Conservation (phyloP, 768 basidiomycete species). For the Mycena kentingensis region DNA sequence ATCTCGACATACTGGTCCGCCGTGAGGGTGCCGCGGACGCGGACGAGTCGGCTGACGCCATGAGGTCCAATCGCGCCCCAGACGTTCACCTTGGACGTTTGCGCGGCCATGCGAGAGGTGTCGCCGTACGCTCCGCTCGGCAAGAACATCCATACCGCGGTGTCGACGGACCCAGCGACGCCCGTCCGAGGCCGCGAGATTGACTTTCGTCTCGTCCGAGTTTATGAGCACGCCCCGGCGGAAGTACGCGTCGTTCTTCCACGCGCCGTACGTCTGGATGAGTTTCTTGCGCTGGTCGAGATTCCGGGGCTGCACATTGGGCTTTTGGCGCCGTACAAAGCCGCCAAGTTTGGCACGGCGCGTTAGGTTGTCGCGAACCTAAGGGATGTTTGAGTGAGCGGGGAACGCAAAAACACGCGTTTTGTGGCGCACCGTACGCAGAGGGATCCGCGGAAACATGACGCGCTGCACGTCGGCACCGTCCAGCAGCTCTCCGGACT, state of each 20-base stretch:
- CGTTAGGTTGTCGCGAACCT: neutral
- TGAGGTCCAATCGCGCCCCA: neutral
- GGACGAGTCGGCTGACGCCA: neutral
- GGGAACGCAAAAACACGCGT: neutral
- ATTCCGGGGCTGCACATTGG: neutral
- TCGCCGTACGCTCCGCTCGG: neutral
- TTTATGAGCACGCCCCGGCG: constrained; percentile 1
- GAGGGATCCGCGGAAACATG: neutral
- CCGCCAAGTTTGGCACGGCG: neutral
- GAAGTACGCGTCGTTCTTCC: neutral
- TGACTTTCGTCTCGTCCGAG: constrained; percentile 4
- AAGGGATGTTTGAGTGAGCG: neutral
- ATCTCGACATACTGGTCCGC: constrained; percentile 3
- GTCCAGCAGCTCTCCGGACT: neutral
- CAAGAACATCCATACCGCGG: neutral
- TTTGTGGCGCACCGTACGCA: neutral
- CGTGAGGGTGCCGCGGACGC: constrained; percentile 3
- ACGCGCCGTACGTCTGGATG: neutral
- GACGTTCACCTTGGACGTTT: neutral
- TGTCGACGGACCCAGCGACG: neutral
- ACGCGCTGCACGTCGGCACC: neutral
- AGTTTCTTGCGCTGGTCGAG: neutral
- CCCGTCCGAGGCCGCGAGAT: neutral
- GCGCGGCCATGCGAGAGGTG: neutral
- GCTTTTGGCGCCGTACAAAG: constrained; percentile 2